phyloP scores from a whole-genome alignment of 805 yeast genomes.

The Lachancea kluyveri region DNA sequence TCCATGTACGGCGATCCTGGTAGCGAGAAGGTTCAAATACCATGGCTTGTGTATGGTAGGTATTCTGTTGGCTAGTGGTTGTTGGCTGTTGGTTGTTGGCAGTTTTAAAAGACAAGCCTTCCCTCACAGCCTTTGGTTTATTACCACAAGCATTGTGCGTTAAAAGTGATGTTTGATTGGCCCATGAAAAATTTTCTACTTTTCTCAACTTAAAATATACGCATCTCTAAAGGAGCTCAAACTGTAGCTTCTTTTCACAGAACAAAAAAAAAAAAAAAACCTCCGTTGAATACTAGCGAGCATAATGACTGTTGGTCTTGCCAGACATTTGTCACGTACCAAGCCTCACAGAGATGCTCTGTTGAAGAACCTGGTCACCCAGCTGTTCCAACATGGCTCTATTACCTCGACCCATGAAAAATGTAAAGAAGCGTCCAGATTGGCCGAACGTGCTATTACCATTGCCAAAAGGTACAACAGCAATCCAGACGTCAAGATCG shows the following conservation, averaged over 20 bases:
- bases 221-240: too few relatives aligned
- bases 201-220: too few relatives aligned
- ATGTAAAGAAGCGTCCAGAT: slow-evolving; percentile 61
- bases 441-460: slow-evolving; percentile 58
- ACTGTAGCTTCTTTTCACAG: too few relatives aligned
- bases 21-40: slow-evolving; percentile 37
- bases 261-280: too few relatives aligned
- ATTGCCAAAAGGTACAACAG: slow-evolving; percentile 39
- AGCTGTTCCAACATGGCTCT: slow-evolving; percentile 63
- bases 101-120: too few relatives aligned
- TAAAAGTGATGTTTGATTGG: too few relatives aligned
- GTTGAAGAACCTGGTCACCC: slow-evolving; percentile 59
- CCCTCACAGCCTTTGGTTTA: too few relatives aligned
- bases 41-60: too few relatives aligned
- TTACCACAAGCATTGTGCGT: too few relatives aligned
- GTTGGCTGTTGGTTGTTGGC: too few relatives aligned
- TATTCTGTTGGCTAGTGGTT: not conserved
- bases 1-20: slow-evolving; percentile 63
- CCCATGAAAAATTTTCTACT: too few relatives aligned
- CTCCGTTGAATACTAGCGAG: too few relatives aligned
- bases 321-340: slow-evolving; percentile 33
- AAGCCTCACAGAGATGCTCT: slow-evolving; percentile 49
- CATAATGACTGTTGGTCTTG: slow-evolving; percentile 28
- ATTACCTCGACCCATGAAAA: slow-evolving; percentile 69
- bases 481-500: slow-evolving; percentile 9